Conservation (phyloP, 177 flowering plant genomes). For the Vitis hybrid region DNA sequence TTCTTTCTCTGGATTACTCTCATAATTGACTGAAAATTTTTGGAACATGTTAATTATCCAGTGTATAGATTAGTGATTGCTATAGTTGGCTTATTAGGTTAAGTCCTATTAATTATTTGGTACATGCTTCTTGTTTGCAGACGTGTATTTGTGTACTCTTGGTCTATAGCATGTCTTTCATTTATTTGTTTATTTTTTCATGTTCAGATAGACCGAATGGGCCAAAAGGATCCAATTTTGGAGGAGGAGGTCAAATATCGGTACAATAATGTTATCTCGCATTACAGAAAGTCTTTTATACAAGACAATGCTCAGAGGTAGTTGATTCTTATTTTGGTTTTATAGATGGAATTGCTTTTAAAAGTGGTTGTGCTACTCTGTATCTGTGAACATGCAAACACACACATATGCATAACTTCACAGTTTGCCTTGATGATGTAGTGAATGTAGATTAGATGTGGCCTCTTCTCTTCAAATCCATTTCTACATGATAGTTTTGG, state of each 20-base stretch:
- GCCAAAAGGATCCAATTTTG: conserved; percentile 63
- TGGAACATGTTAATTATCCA: no score
- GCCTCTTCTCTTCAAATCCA: no score
- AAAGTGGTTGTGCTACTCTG: not conserved
- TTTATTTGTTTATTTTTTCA: conserved; percentile 1
- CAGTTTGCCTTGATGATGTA: no score
- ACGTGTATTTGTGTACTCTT: not conserved
- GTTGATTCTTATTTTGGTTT: not conserved
- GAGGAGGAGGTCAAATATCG: conserved; percentile 94
- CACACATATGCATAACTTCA: no score
- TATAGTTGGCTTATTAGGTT: not conserved
- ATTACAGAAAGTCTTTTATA: conserved; percentile 87
- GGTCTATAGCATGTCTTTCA: not conserved
- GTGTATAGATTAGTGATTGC: no score
- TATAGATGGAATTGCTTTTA: not conserved
- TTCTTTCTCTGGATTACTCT: no score
- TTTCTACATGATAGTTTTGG: no score
- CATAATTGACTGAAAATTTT: no score
- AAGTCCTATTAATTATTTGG: not conserved
- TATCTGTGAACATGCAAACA: no score
- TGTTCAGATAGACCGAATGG: conserved; percentile 75
- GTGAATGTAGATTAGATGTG: no score
- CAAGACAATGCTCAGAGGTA: conserved; percentile 98
- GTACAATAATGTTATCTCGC: conserved; percentile 76
- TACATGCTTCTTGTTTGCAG: not conserved